Conservation (phyloP, 208 protist species). For the Trypanosomatidae sp. region DNA sequence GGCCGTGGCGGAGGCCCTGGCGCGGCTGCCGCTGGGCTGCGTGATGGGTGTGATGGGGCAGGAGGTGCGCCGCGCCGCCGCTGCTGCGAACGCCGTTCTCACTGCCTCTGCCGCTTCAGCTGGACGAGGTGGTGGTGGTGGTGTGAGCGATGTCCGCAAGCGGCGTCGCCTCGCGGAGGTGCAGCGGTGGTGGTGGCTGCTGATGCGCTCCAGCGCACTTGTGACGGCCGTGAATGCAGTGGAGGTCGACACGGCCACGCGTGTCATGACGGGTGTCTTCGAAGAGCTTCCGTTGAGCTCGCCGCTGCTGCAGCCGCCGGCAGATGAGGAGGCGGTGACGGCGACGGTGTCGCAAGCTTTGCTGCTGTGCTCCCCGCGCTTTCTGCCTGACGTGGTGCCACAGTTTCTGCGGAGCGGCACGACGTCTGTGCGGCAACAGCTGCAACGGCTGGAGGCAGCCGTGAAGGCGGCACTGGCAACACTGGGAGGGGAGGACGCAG, state of each 20-base stretch:
- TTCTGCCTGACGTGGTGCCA: conserved; percentile 18
- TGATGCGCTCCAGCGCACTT: conserved; percentile 31
- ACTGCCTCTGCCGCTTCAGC: no score
- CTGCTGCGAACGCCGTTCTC: not conserved
- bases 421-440: not conserved
- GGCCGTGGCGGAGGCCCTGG: conserved; percentile 24
- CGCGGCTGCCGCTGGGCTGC: conserved; percentile 19
- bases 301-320: conserved; percentile 14
- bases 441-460: conserved; percentile 17
- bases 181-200: conserved; percentile 41
- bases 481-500: conserved; percentile 4
- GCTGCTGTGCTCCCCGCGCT: conserved; percentile 8
- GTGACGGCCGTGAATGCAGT: conserved; percentile 31
- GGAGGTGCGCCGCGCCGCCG: conserved; percentile 7
- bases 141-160: not conserved
- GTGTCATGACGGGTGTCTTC: not conserved
- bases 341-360: conserved; percentile 7
- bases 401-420: conserved; percentile 18
- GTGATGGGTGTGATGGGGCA: conserved; percentile 10
- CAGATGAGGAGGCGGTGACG: conserved; percentile 6
- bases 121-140: no score
- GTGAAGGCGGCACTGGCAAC: conserved; percentile 18
- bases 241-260: conserved; percentile 11
- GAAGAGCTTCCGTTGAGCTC: conserved; percentile 5
- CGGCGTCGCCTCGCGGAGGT: not conserved